A percentile compares a stretch with the other conserved stretches of the same genome.
phyloP scores from a whole-genome alignment of 768 basidiomycete species.

The Austroboletus festivus region DNA sequence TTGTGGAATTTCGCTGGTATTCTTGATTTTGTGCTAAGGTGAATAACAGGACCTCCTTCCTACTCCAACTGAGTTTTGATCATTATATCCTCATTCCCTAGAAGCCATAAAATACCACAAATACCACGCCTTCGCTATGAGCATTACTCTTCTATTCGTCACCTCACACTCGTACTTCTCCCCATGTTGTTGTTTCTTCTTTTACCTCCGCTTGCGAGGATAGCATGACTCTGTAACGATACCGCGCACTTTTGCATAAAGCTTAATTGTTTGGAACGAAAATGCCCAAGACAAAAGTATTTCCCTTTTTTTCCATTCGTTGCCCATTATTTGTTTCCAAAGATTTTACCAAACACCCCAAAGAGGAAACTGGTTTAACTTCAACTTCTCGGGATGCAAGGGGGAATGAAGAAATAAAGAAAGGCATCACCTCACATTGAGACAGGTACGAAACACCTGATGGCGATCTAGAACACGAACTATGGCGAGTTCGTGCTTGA shows the following conservation, averaged over 20 bases:
- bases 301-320: too few species aligned
- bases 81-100: neutral
- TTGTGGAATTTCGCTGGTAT: slow-evolving; percentile 21
- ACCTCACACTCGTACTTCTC: neutral
- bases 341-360: too few species aligned
- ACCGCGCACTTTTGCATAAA: slow-evolving; percentile 18
- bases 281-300: too few species aligned
- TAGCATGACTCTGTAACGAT: slow-evolving; percentile 16
- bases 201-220: neutral
- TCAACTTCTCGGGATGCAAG: too few species aligned
- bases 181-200: slow-evolving; percentile 6
- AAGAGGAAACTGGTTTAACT: too few species aligned
- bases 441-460: too few species aligned
- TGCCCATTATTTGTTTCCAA: too few species aligned
- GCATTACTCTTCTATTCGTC: neutral
- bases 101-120: slow-evolving; percentile 7
- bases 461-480: too few species aligned
- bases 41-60: slow-evolving; percentile 38
- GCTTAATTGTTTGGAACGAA: slow-evolving; percentile 8
- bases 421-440: too few species aligned
- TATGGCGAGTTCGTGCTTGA: too few species aligned
- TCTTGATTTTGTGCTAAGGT: slow-evolving; percentile 3
- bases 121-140: slow-evolving; percentile 4
- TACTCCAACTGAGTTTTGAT: slow-evolving; percentile 31
- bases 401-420: too few species aligned